These are phyloP conservation scores for Hysterium pulicare DNA, from an alignment of 2,329 filamentous ascomycete species.

Conservation along the genomic window DNA sequence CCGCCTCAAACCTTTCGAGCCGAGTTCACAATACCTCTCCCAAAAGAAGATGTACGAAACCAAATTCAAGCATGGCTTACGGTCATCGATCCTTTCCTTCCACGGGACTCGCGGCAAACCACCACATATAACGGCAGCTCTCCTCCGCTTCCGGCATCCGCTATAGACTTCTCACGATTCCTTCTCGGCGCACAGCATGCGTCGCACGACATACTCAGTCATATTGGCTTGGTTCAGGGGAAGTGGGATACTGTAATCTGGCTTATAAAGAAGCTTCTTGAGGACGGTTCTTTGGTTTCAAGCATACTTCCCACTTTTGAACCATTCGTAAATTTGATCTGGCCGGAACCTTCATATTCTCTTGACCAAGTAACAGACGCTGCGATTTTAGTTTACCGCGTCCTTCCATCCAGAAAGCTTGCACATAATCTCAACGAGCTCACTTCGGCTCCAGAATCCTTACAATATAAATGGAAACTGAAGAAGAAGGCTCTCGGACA, in stretches of 20 bases:
- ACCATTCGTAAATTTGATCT: conserved; percentile 15
- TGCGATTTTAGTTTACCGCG: conserved; percentile 18
- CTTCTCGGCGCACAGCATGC: conserved; percentile 25
- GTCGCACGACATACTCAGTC: conserved; percentile 38
- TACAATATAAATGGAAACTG: conserved; percentile 15
- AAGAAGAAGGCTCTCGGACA: conserved; percentile 41
- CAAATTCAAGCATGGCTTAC: conserved; percentile 32
- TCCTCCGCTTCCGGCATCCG: conserved; percentile 16
- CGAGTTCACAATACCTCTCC: conserved; percentile 18
- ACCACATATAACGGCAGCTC: conserved; percentile 9
- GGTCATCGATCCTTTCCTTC: conserved; percentile 36
- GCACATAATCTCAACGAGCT: conserved; percentile 20
- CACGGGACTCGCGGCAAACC: conserved; percentile 26
- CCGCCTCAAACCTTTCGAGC: conserved; percentile 12
- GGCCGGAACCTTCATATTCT: conserved; percentile 14
- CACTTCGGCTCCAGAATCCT: conserved; percentile 24
- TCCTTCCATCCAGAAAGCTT: conserved; percentile 12
- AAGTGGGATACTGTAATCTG: conserved; percentile 46
- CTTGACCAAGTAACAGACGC: conserved; percentile 23
- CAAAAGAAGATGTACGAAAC: conserved; percentile 16
- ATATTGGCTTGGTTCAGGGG: conserved; percentile 38
- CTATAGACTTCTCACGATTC: conserved; percentile 24
- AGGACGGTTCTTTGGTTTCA: conserved; percentile 21
- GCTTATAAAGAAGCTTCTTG: conserved; percentile 43
- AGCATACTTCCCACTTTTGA: conserved; percentile 14